Base-by-base conservation (phyloP, 331 rosid species). In the Acacia pycnantha region DNA sequence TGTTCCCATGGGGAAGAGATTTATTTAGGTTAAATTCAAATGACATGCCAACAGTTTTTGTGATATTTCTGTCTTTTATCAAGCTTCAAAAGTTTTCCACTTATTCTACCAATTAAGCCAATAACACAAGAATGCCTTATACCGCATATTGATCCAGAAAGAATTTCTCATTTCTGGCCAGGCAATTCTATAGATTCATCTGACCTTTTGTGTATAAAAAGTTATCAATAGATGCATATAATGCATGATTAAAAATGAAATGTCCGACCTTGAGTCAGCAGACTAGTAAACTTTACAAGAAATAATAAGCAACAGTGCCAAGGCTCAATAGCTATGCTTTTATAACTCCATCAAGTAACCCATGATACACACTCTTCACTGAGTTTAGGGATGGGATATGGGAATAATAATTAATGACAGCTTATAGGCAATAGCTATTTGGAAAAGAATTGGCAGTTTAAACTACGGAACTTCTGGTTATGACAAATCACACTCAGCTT, bases 261-360 rank as follows among this genome's bases (percentile, higher is more conserved):
- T 73, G 69, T 62, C 81, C 48, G 69, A 59, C 76, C 41, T 26
- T 24, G 74, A 72, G 41, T 74, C n/a, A 8, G 79, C 64, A 74
- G 74, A 69, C 72, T 31, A 16, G 16, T n/a, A 53, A 73, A 29
- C 81, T 62, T 59, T 26, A 62, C 46, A 46, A 64, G 59, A 81
- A 78, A 73, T 2, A 26, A 51, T 18, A 51, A 5, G 11, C 70
- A 77, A 75, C 64, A 74, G 14, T 61, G 70, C 77, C 81, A 41
- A 66, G 29, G 70, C 29, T 69, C 35, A 8, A 19, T 51, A 71
- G 77, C 64, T 44, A 70, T 51, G 77, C 70, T 14, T 59, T 62
- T 59, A 41, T 12, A 50, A 68, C 71, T 74, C 79, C 79, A 78
- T 27, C 79, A 77, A 78, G 74, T 41, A 72, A 74, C 75, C 70